Base-by-base conservation (phyloP, 2,329 filamentous ascomycete genomes). In the Passalora sequoiae region DNA sequence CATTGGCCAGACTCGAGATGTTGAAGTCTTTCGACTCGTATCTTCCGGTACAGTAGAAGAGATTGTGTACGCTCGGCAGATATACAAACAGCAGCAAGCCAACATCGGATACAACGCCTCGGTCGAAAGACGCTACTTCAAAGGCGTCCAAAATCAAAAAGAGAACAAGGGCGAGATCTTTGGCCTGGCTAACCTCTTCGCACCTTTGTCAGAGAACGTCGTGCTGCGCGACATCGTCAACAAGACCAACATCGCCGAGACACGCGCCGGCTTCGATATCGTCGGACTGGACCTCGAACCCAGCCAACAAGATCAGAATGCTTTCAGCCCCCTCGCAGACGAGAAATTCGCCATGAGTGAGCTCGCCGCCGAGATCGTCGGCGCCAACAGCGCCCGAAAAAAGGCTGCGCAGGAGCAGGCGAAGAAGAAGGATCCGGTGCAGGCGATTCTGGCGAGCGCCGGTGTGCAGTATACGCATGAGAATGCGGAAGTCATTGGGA, bases 31-130 rank as follows among this genome's bases (percentile, higher is more conserved):
- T 63, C 82, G 92, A 3, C 77, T 98, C 1, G 81, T 98, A 13
- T 91, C 86, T 2, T 81, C 86, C 1, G 92, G 92, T 1, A 97
- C 92, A 0, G 88, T 98, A 12, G 92, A 98, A 61, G 92, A 98
- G 65, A 92, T 96, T 41, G 88, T 97, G 6, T 98, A 98, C 58
- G 92, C 91, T 0, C 78, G 92, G 5, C 92, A 98, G 59, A 92
- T 98, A 28, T 98, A 98, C 74, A 98, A 98, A 65, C 92, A 98
- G 61, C 92, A 98, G 60, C 92, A 97, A 68, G 91, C 92, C 19
- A 97, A 96, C 59, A 97, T 98, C 46, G 92, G 87, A 1, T 97
- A 98, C 66, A 94, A 83, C 24, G 92, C 92, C 0, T 94, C 87
- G 0, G 84, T 83, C 4, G 92, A 98, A 65, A 81, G 92, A 3